Evolutionary conservation across 2,329 filamentous ascomycete species (phyloP).

Genomic region (Microascus cirrosus): DNA sequence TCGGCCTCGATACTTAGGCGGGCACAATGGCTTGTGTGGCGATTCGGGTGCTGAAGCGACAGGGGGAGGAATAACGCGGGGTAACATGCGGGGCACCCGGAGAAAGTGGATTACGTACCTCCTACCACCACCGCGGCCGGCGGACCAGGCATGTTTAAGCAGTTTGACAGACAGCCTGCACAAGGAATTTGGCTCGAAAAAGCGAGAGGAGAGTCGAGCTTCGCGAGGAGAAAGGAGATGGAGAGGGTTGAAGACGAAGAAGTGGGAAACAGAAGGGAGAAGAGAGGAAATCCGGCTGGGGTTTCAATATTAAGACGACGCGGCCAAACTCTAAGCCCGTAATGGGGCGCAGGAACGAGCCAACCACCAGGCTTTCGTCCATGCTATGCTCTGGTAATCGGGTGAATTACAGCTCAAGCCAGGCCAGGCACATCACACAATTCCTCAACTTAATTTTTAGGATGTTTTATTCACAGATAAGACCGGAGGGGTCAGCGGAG

Average conservation of each 20-base stretch:
- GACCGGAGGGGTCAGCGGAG: too few species aligned
- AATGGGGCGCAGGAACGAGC: neutral
- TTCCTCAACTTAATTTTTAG: too few species aligned
- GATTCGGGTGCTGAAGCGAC: neutral
- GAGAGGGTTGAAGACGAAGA: neutral
- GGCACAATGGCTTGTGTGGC: neutral
- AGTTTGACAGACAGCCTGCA: neutral
- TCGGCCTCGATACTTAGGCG: conserved; percentile 3
- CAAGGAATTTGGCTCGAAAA: neutral
- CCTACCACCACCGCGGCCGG: neutral
- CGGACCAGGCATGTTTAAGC: neutral
- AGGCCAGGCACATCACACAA: too few species aligned
- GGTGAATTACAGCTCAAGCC: too few species aligned
- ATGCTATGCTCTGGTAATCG: neutral
- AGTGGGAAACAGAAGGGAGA: neutral
- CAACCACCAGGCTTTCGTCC: neutral
- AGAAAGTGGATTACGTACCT: neutral
- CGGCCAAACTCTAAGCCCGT: neutral
- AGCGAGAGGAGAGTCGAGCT: neutral
- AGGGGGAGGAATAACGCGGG: neutral
- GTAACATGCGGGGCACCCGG: neutral
- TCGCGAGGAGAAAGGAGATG: neutral
- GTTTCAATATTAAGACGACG: neutral
- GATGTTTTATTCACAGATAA: too few species aligned
- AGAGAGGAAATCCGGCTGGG: neutral